phyloP scores from a whole-genome alignment of 31 red algal species.

The Bonnemaisonia californica region DNA sequence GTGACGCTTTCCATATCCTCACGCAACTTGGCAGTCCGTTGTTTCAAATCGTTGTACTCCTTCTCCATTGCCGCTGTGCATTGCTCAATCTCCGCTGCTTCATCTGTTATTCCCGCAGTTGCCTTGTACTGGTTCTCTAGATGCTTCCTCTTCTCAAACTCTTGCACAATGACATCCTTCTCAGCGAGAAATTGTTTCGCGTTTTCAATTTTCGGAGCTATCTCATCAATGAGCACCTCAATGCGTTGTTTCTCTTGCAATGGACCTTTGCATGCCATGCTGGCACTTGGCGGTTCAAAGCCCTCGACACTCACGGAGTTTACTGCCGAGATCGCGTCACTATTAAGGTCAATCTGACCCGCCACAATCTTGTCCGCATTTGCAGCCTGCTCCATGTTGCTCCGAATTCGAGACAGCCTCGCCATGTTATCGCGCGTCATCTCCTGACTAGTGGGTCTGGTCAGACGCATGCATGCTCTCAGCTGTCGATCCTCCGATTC shows the following conservation, averaged over 20 bases:
- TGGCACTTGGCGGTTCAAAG: constrained; percentile 18
- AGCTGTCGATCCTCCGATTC: constrained; percentile 53
- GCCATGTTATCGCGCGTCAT: constrained; percentile 25
- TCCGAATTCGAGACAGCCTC: constrained; percentile 27
- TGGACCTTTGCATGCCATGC: background rate
- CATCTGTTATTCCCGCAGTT: constrained; percentile 20
- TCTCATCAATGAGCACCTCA: constrained; percentile 36
- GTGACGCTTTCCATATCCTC: constrained; percentile 27
- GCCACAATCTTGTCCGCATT: constrained; percentile 66
- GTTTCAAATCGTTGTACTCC: constrained; percentile 38
- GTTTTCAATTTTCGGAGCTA: constrained; percentile 25
- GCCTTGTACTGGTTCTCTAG: constrained; percentile 34
- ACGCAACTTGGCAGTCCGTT: background rate
- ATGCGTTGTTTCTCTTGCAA: background rate
- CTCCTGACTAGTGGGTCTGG: constrained; percentile 37
- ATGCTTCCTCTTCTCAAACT: constrained; percentile 59
- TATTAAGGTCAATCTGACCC: constrained; percentile 34
- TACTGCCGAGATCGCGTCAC: constrained; percentile 28
- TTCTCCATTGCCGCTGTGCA: constrained; percentile 24
- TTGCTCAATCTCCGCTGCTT: constrained; percentile 34
- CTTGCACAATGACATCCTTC: constrained; percentile 49
- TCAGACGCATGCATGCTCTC: background rate
- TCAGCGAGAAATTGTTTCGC: constrained; percentile 17
- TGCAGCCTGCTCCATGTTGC: constrained; percentile 61
- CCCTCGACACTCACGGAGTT: constrained; percentile 4